These are phyloP conservation scores for Gnaphalium uliginosum DNA, from an alignment of 129 eudicot genomes.

Conservation along the genomic window DNA sequence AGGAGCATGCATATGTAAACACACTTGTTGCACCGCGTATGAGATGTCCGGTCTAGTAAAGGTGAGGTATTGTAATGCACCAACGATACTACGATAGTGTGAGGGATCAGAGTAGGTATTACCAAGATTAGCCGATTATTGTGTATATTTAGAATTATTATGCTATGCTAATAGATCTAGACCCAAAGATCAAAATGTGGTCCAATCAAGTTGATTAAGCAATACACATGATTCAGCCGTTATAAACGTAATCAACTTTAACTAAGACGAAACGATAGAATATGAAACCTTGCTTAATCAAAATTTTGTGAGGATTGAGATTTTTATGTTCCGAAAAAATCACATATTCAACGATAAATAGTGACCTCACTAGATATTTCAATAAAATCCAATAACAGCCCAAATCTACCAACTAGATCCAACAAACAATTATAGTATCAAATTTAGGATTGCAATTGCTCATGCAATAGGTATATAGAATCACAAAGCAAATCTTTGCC, in stretches of 20 bases:
- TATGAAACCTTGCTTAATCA: not conserved
- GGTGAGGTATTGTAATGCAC: too few relatives aligned
- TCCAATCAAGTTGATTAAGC: not conserved
- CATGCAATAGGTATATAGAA: conserved; percentile 16
- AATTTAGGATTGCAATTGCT: conserved; percentile 20
- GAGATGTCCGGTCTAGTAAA: too few relatives aligned
- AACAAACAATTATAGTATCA: conserved; percentile 30
- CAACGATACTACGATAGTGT: too few relatives aligned
- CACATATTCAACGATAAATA: not conserved
- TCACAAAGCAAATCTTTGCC: conserved; percentile 32
- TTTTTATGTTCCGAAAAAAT: not conserved
- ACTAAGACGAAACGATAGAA: not conserved
- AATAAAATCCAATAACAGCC: not conserved
- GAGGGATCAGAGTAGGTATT: too few relatives aligned
- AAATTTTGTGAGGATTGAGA: not conserved
- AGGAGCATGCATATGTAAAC: too few relatives aligned
- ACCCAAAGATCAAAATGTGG: conserved; percentile 6
- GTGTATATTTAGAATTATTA: too few relatives aligned
- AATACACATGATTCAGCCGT: not conserved
- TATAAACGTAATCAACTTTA: not conserved
- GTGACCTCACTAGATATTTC: conserved; percentile 1
- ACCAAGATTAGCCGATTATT: too few relatives aligned
- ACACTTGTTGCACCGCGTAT: too few relatives aligned
- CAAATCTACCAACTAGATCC: conserved; percentile 15
- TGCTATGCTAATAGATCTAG: too few relatives aligned